phyloP scores from a whole-genome alignment of 2,329 filamentous ascomycete genomes.

The Trichoderma koningii region DNA sequence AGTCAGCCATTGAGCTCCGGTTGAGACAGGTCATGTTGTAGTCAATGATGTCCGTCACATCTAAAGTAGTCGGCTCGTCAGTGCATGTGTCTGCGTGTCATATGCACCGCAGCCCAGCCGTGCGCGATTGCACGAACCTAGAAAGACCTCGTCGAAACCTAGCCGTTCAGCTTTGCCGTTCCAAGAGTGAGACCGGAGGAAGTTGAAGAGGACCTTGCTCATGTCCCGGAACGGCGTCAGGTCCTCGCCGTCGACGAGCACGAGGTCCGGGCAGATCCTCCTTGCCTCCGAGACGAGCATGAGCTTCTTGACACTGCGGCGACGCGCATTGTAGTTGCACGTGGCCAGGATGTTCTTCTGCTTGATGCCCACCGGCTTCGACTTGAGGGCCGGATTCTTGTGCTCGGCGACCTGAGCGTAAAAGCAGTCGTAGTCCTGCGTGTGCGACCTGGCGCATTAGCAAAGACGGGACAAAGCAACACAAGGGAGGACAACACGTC shows the following conservation, averaged over 20 bases:
- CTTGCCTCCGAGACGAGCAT: constrained; percentile 83
- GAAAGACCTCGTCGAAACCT: constrained; percentile 83
- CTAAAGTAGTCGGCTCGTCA: constrained; percentile 41
- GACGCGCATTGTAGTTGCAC: constrained; percentile 89
- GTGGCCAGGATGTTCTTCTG: constrained; percentile 93
- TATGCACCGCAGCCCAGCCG: not conserved
- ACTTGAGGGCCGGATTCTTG: constrained; percentile 71
- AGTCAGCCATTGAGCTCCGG: constrained; percentile 59
- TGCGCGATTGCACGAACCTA: constrained; percentile 42
- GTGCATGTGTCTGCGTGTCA: not conserved
- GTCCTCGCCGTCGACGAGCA: constrained; percentile 86
- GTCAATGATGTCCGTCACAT: constrained; percentile 82
- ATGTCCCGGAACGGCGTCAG: constrained; percentile 81
- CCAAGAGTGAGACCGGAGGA: constrained; percentile 76
- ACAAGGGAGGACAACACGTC: not conserved
- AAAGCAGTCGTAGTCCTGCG: constrained; percentile 83
- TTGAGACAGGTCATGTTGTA: constrained; percentile 79
- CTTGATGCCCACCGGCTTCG: constrained; percentile 77
- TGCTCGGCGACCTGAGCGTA: constrained; percentile 90
- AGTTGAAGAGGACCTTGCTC: constrained; percentile 77
- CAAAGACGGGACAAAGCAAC: not conserved
- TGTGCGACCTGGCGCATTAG: no score
- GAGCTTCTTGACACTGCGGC: constrained; percentile 74
- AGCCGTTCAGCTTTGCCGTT: constrained; percentile 75
- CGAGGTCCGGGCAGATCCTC: constrained; percentile 76